phyloP scores from a whole-genome alignment of 2,329 filamentous ascomycete genomes.

The Cytospora mali region DNA sequence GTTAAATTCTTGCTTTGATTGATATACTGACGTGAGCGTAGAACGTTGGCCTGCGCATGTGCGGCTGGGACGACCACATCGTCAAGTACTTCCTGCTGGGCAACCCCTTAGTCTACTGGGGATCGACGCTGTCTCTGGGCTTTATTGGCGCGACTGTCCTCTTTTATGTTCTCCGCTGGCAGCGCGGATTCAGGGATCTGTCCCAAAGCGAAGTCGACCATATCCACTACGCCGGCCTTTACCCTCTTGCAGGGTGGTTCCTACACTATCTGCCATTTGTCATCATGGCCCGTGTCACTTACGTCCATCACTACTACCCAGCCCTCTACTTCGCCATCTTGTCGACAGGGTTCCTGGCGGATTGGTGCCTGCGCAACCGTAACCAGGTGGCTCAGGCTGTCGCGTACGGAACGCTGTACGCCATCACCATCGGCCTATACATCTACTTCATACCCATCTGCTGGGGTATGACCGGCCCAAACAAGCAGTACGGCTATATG shows the following conservation, averaged over 20 bases:
- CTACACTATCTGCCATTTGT: slow-evolving; percentile 95
- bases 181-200: slow-evolving; percentile 88
- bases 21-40: slow-evolving; percentile 8
- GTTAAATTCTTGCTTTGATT: not conserved
- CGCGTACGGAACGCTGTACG: slow-evolving; percentile 76
- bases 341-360: slow-evolving; percentile 81
- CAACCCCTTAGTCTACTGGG: slow-evolving; percentile 97
- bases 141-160: slow-evolving; percentile 71
- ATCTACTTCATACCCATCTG: slow-evolving; percentile 90
- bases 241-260: slow-evolving; percentile 92
- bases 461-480: slow-evolving; percentile 90
- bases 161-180: slow-evolving; percentile 94
- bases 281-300: slow-evolving; percentile 97
- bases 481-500: slow-evolving; percentile 84
- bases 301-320: slow-evolving; percentile 99
- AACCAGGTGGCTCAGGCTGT: slow-evolving; percentile 64
- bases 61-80: slow-evolving; percentile 92
- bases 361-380: slow-evolving; percentile 76
- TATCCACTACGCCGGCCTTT: slow-evolving; percentile 90
- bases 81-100: slow-evolving; percentile 99
- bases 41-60: slow-evolving; percentile 96
- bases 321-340: slow-evolving; percentile 97
- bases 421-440: slow-evolving; percentile 77
- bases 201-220: slow-evolving; percentile 81
- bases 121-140: slow-evolving; percentile 77